Evolutionary conservation across 169 alveolate genomes (phyloP).

Genomic region (Plasmodium falciparum): DNA sequence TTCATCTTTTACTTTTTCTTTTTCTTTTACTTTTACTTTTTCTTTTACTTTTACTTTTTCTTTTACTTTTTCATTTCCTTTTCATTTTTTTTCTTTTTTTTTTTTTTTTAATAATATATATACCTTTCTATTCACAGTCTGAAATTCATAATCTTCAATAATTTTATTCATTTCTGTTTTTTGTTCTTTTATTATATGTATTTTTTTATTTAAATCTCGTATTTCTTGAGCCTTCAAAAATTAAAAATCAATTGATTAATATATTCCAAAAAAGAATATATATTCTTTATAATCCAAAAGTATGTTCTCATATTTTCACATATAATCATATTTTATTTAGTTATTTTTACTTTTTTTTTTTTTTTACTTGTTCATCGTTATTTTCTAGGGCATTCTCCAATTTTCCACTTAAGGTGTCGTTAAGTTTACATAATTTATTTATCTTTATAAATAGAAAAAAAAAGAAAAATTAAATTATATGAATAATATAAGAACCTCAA

Average conservation of each 20-base stretch:
- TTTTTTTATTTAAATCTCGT: conserved; percentile 61
- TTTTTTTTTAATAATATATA: neutral
- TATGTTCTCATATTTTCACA: neutral
- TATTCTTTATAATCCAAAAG: too few relatives aligned
- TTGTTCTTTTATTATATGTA: conserved; percentile 32
- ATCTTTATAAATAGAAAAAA: conserved; percentile 17
- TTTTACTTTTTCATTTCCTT: too few relatives aligned
- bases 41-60: too few relatives aligned
- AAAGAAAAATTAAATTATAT: neutral
- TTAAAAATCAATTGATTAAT: neutral
- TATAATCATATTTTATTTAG: neutral
- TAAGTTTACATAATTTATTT: conserved; percentile 16
- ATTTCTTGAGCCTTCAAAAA: conserved; percentile 58
- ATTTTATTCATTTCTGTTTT: conserved; percentile 61
- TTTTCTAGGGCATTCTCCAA: conserved; percentile 65
- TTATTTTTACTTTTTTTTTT: neutral
- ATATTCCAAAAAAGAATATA: too few relatives aligned
- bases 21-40: too few relatives aligned
- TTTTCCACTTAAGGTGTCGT: conserved; percentile 19
- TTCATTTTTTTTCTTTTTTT: neutral
- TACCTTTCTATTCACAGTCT: conserved; percentile 41
- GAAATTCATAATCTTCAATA: conserved; percentile 58
- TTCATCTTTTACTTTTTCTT: too few relatives aligned
- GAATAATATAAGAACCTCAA: neutral
- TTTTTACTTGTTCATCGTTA: conserved; percentile 62